Evolutionary conservation across 768 basidiomycete species (phyloP), one percentile per base, ranked within the genome.

Genomic region (Stropharia rugosoannulata): DNA sequence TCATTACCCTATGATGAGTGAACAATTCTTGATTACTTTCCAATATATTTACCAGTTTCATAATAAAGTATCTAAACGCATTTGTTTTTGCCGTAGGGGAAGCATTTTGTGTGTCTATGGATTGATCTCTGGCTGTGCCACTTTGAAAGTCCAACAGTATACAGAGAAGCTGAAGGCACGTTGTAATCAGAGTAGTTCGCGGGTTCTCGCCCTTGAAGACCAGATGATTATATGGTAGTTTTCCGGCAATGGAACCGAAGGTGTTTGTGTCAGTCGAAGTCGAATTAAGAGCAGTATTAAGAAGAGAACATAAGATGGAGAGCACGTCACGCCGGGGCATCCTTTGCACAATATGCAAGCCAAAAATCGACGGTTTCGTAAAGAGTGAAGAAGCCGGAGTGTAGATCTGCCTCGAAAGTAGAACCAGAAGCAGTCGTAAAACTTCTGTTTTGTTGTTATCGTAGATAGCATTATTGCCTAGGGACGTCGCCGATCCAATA

Each of bases 321-420:
- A 99, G 79, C n/a, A 95, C 87, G 62, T 95, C 83, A 41, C 89
- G 83, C 53, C 93, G 81, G 56, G 87, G 79, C 51, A 85, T 82
- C 68, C 85, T 78, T 69, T 93, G 89, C 9, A 89, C 87, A 45
- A 93, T 77, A 66, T 93, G 83, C 7, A 90, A 79, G 15, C 91
- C 84, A 65, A 91, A 94, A 42, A 83, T 78, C 2, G 90, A 89
- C 0, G 90, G 89, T 51, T 82, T 85, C 15, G 83, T 80, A 70
- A 89, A 83, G 18, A 97, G 71, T 5, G 82, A 78, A 15, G 80
- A 76, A 4, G 90, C 82, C 6, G 93, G 78, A 19, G 86, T 76
- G 70, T 96, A 96, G 56, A 98, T 94, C 62, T 96, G 92, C 19
- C 90, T 85, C 6, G 97, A 97, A 18, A 98, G 80, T 2, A 98